Conservation (phyloP, 164 flowering plant species). For the Chimonanthus salicifolius region DNA sequence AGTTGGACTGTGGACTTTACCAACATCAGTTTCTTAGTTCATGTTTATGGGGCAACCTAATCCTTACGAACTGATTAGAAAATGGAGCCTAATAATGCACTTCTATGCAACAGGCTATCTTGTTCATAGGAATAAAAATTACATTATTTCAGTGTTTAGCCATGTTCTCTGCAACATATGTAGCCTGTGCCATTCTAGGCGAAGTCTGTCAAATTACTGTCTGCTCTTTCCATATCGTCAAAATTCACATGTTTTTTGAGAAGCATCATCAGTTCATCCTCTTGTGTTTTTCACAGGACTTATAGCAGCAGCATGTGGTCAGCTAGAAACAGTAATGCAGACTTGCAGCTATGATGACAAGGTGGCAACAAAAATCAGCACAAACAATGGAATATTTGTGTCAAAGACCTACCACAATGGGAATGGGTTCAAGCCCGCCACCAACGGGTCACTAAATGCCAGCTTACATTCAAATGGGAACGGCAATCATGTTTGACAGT, state of each 20-base stretch:
- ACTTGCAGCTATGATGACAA: slow-evolving; percentile 13
- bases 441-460: slow-evolving; percentile 2
- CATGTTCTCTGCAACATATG: no score
- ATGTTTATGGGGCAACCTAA: no score
- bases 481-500: slow-evolving; percentile 5
- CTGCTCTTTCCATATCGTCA: no score
- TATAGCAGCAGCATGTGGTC: slow-evolving; percentile 67
- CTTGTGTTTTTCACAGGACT: slow-evolving; percentile 42
- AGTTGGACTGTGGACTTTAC: no score
- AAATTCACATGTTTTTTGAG: background rate
- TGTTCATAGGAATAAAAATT: background rate
- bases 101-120: no score
- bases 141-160: background rate
- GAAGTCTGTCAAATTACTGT: no score
- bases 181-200: background rate
- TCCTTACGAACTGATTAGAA: no score
- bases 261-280: background rate
- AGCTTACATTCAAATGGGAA: slow-evolving; percentile 8
- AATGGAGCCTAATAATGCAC: no score
- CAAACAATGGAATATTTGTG: slow-evolving; percentile 30
- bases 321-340: slow-evolving; percentile 34
- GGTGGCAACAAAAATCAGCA: slow-evolving; percentile 6
- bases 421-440: slow-evolving; percentile 4
- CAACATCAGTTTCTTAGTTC: no score
- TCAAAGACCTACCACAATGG: slow-evolving; percentile 34